Percentiles rank a stretch among this genome's conserved stretches.
Conservation (phyloP, 441 rosid species). For the Kokia cookei region DNA sequence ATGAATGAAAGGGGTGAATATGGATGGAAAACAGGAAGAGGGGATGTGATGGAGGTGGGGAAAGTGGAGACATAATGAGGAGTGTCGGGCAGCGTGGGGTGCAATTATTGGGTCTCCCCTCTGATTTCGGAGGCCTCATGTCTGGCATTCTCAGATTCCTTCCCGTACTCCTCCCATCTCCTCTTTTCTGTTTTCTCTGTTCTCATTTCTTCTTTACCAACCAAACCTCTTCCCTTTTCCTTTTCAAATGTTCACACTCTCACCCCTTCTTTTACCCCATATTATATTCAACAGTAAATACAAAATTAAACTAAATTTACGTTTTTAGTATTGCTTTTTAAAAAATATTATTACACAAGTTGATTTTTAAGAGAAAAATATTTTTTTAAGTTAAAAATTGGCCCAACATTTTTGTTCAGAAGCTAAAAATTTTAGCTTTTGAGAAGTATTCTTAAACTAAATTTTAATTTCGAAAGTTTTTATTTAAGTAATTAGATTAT, state of each 20-base stretch:
- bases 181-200: slow-evolving; percentile 8
- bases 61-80: not conserved
- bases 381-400: too few species aligned
- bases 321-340: too few species aligned
- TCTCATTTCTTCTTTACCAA: slow-evolving; percentile 8
- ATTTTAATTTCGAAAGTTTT: too few species aligned
- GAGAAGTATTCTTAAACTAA: too few species aligned
- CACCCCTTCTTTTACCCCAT: not conserved
- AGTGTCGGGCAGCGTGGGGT: slow-evolving; percentile 40
- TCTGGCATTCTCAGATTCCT: slow-evolving; percentile 64
- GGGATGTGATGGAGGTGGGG: not conserved
- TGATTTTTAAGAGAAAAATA: too few species aligned
- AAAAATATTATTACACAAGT: too few species aligned
- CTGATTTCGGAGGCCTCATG: slow-evolving; percentile 62
- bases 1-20: too few species aligned
- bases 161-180: slow-evolving; percentile 34
- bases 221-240: not conserved
- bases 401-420: too few species aligned
- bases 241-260: not conserved
- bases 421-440: too few species aligned
- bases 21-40: not conserved
- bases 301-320: too few species aligned
- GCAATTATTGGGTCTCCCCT: slow-evolving; percentile 48
- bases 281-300: too few species aligned
- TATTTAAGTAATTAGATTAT: too few species aligned